Evolutionary conservation across 169 alveolate species (phyloP).

Genomic region (Perkinsus chesapeaki): DNA sequence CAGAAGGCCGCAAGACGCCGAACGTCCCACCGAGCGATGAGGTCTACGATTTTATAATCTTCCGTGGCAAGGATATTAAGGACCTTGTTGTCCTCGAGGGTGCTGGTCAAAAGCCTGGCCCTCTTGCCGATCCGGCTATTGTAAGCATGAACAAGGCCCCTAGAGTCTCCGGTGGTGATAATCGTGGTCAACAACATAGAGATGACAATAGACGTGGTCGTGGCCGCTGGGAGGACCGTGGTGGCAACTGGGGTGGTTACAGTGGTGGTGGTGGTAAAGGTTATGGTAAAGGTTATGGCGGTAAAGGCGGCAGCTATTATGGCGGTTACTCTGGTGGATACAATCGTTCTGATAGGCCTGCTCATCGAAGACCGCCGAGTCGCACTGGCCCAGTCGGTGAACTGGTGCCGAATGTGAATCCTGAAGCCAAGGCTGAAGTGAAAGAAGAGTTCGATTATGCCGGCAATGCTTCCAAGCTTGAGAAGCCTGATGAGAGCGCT

Average conservation of each 20-base stretch:
- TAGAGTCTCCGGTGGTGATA: neutral
- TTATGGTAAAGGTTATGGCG: neutral
- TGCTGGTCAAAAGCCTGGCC: neutral
- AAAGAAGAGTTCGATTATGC: conserved; percentile 25
- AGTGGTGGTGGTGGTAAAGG: neutral
- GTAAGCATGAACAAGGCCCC: neutral
- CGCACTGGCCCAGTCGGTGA: conserved; percentile 22
- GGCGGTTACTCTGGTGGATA: neutral
- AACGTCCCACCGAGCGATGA: conserved; percentile 28
- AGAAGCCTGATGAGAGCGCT: neutral
- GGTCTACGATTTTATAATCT: conserved; percentile 23
- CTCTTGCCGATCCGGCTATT: conserved; percentile 7
- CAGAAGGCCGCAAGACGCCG: conserved; percentile 31
- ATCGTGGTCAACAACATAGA: conserved; percentile 8
- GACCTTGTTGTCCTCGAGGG: conserved; percentile 23
- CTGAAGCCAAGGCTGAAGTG: conserved; percentile 20
- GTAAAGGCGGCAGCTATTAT: neutral
- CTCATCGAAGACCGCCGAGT: neutral
- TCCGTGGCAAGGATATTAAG: conserved; percentile 29
- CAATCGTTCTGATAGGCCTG: neutral
- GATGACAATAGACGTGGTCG: neutral
- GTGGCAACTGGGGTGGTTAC: neutral
- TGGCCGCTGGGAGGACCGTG: conserved; percentile 11
- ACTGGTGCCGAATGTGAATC: conserved; percentile 18
- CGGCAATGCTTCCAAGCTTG: neutral